phyloP scores from a whole-genome alignment of 2,329 filamentous ascomycete species.

The Gnomoniopsis smithogilvyi region DNA sequence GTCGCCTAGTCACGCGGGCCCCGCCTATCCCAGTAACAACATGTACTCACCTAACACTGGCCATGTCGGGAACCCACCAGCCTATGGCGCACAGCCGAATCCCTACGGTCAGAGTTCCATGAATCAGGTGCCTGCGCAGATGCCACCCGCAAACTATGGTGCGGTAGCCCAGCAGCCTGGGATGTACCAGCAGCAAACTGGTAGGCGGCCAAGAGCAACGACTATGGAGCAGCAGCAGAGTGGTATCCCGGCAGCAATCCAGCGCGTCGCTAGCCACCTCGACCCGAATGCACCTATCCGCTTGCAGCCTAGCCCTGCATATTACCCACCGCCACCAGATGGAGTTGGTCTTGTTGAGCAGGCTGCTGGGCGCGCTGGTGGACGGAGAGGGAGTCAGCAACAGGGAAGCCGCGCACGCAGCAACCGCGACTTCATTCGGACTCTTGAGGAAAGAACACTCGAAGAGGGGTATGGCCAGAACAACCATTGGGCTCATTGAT shows the following conservation, averaged over 20 bases:
- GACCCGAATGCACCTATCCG: constrained; percentile 93
- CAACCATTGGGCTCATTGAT: constrained; percentile 19
- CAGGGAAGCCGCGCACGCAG: constrained; percentile 47
- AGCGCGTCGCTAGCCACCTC: constrained; percentile 91
- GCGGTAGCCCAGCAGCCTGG: constrained; percentile 44
- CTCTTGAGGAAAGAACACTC: constrained; percentile 87
- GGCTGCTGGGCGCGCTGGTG: constrained; percentile 48
- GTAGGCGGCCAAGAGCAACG: constrained; percentile 79
- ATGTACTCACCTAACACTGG: constrained; percentile 64
- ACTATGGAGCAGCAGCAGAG: constrained; percentile 96
- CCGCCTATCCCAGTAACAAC: constrained; percentile 58
- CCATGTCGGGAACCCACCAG: constrained; percentile 64
- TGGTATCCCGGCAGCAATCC: constrained; percentile 87
- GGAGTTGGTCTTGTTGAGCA: constrained; percentile 66
- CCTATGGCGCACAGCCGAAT: constrained; percentile 71
- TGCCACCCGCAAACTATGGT: constrained; percentile 63
- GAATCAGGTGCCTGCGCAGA: constrained; percentile 62
- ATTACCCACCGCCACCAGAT: constrained; percentile 91
- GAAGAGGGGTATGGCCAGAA: constrained; percentile 71
- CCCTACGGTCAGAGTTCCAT: constrained; percentile 74
- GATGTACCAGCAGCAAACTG: constrained; percentile 77
- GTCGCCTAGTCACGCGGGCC: constrained; percentile 28
- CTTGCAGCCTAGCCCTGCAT: constrained; percentile 91
- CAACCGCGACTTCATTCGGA: constrained; percentile 90
- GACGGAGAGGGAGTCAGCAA: constrained; percentile 73